Conservation (phyloP, 1,284 basidiomycete species). For the Macrocystidia cucumis region DNA sequence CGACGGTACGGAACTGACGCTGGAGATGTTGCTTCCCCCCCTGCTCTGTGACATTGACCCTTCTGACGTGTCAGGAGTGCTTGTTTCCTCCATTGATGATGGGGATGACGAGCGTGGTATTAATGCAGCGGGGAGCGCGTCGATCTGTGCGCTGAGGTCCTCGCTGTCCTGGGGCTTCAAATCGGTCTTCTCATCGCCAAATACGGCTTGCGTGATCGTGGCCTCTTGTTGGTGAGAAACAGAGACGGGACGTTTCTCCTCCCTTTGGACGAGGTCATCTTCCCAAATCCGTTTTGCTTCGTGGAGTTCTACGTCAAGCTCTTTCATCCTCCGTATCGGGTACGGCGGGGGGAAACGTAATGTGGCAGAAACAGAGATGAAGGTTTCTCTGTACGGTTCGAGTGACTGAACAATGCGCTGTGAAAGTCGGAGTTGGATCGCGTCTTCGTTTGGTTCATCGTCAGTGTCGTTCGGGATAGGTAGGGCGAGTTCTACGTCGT, state of each 20-base stretch:
- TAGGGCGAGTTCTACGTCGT: slow-evolving; percentile 10
- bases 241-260: slow-evolving; percentile 56
- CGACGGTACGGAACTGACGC: slow-evolving; percentile 7
- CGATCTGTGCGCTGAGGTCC: slow-evolving; percentile 64
- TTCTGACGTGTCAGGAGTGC: slow-evolving; percentile 33
- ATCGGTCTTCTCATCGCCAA: slow-evolving; percentile 13
- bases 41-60: slow-evolving; percentile 16
- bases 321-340: slow-evolving; percentile 80
- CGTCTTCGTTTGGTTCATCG: slow-evolving; percentile 61
- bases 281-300: slow-evolving; percentile 71
- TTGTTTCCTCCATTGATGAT: slow-evolving; percentile 36
- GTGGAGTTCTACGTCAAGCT: slow-evolving; percentile 70
- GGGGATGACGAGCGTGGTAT: no score
- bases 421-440: slow-evolving; percentile 59
- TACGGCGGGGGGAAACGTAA: slow-evolving; percentile 87
- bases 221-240: slow-evolving; percentile 34
- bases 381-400: slow-evolving; percentile 76
- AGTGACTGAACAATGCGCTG: slow-evolving; percentile 72
- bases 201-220: slow-evolving; percentile 16
- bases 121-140: slow-evolving; percentile 56
- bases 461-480: slow-evolving; percentile 24
- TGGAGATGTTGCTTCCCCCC: slow-evolving; percentile 23
- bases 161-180: no score
- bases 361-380: slow-evolving; percentile 87
- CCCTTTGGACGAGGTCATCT: slow-evolving; percentile 73